Evolutionary conservation across 768 basidiomycete species (phyloP).

Genomic region (Saitozyma sp.): DNA sequence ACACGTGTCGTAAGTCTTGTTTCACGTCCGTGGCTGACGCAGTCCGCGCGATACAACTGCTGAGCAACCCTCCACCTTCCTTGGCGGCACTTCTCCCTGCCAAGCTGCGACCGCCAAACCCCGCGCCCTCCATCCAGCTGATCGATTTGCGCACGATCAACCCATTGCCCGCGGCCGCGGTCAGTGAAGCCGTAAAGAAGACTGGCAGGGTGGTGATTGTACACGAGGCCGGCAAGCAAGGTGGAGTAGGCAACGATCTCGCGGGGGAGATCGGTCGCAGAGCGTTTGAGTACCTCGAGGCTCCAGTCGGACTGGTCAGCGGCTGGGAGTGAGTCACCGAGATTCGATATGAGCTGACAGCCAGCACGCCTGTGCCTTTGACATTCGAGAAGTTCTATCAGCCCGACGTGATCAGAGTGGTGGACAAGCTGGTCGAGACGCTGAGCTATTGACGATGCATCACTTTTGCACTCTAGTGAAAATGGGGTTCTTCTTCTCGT

Average conservation of each 20-base stretch:
- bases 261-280: constrained; percentile 85
- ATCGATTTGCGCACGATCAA: constrained; percentile 87
- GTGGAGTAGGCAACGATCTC: constrained; percentile 86
- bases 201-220: constrained; percentile 85
- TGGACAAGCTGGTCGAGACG: constrained; percentile 82
- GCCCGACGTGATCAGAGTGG: constrained; percentile 77
- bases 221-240: constrained; percentile 85
- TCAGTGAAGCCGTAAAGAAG: constrained; percentile 77
- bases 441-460: constrained; percentile 58
- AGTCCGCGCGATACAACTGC: constrained; percentile 66
- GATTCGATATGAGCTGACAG: constrained; percentile 5
- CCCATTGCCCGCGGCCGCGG: constrained; percentile 81
- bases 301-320: constrained; percentile 80
- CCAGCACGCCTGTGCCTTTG: constrained; percentile 75
- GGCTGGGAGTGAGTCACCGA: constrained; percentile 84
- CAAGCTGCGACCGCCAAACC: constrained; percentile 64
- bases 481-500: constrained; percentile 83
- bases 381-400: constrained; percentile 91
- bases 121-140: constrained; percentile 63
- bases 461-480: constrained; percentile 82
- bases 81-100: constrained; percentile 67
- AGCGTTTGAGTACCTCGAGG: constrained; percentile 82
- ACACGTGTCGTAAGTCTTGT: constrained; percentile 62
- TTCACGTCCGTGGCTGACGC: neutral
- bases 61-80: constrained; percentile 65